Percentiles rank a stretch among this genome's conserved stretches.
phyloP scores from a whole-genome alignment of 1,139 yeast genomes.

The Blastobotrys arbuscula region DNA sequence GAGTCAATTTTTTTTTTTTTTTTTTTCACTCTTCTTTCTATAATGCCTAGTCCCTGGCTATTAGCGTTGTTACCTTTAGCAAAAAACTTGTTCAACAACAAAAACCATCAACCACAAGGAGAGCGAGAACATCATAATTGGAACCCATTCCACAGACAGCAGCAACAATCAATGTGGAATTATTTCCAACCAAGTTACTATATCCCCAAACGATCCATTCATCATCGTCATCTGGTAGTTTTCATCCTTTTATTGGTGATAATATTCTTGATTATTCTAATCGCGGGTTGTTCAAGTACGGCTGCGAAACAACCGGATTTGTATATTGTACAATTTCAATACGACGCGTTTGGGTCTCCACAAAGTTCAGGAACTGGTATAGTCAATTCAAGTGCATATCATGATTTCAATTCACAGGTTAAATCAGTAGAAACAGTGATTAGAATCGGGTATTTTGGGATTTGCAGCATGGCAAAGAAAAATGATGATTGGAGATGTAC shows the following conservation, averaged over 20 bases:
- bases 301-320: slow-evolving; percentile 20
- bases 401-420: slow-evolving; percentile 16
- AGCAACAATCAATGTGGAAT: slow-evolving; percentile 6
- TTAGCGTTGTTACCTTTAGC: neutral
- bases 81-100: neutral
- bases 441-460: slow-evolving; percentile 27
- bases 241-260: slow-evolving; percentile 21
- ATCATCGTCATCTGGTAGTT: slow-evolving; percentile 13
- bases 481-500: slow-evolving; percentile 24
- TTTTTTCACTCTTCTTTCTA: neutral
- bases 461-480: slow-evolving; percentile 19
- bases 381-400: slow-evolving; percentile 22
- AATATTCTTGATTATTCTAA: slow-evolving; percentile 21
- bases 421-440: slow-evolving; percentile 17
- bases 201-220: slow-evolving; percentile 9
- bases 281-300: slow-evolving; percentile 25
- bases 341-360: slow-evolving; percentile 20
- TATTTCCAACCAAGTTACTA: slow-evolving; percentile 6
- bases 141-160: neutral
- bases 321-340: slow-evolving; percentile 23
- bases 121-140: neutral
- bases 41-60: neutral
- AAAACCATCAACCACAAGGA: neutral
- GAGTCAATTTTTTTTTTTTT: slow-evolving; percentile 3
- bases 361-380: slow-evolving; percentile 18